Conservation (phyloP, 1,139 yeast genomes). For the Pichia sp. region DNA sequence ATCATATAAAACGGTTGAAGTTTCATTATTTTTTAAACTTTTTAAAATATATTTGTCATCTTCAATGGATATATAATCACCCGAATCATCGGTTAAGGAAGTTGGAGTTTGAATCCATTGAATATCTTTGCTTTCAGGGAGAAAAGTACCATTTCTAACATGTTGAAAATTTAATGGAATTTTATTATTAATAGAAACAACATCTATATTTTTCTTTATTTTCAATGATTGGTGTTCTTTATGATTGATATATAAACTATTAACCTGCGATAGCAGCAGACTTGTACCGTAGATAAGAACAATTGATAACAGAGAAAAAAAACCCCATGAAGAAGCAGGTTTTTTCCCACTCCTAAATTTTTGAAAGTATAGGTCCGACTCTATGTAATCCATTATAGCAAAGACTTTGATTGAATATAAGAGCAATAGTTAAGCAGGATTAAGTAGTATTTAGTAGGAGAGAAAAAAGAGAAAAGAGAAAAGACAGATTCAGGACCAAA, state of each 20-base stretch:
- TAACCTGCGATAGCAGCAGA: conserved; percentile 12
- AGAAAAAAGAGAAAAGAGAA: no score
- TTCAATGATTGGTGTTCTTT: background rate
- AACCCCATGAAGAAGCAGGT: conserved; percentile 4
- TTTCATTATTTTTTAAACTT: conserved; percentile 45
- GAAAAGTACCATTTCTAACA: conserved; percentile 45
- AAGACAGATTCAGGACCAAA: no score
- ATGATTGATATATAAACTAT: conserved; percentile 11
- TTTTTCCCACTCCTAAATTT: background rate
- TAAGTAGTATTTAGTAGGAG: background rate
- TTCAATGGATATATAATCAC: conserved; percentile 45
- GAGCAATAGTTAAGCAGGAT: background rate
- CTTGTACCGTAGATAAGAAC: conserved; percentile 13
- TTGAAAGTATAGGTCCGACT: background rate
- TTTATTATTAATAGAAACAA: conserved; percentile 7
- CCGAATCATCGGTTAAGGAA: conserved; percentile 38
- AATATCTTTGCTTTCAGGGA: conserved; percentile 43
- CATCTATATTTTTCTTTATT: background rate
- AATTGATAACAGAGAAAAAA: conserved; percentile 5
- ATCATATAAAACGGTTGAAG: conserved; percentile 41
- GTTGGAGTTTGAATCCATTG: conserved; percentile 62
- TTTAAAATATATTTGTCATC: conserved; percentile 37
- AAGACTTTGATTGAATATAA: background rate
- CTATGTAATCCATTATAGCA: background rate
- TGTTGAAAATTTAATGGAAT: conserved; percentile 32